Conservation (phyloP, 2,329 filamentous ascomycete genomes). For the Monilinia aucupariae region DNA sequence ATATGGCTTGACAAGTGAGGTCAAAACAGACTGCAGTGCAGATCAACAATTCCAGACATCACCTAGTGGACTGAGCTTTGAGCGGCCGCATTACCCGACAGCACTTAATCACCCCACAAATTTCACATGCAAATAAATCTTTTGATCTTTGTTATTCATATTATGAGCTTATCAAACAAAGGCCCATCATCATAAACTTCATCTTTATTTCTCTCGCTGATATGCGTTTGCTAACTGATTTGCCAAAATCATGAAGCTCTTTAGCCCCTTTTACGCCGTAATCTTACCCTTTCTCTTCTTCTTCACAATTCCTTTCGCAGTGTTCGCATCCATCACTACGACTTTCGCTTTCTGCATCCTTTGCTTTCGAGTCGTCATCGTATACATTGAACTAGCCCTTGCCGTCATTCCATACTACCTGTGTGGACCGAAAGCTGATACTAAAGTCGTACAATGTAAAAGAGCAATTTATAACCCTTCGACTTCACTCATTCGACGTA, state of each 20-base stretch:
- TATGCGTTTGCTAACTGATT: background rate
- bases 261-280: slow-evolving; percentile 51
- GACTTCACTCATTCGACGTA: slow-evolving; percentile 14
- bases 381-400: slow-evolving; percentile 58
- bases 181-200: background rate
- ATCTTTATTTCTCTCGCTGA: background rate
- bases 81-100: slow-evolving; percentile 1
- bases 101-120: slow-evolving; percentile 3
- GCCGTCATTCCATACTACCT: slow-evolving; percentile 54
- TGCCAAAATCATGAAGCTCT: slow-evolving; percentile 42
- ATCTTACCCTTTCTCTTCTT: slow-evolving; percentile 58
- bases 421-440: slow-evolving; percentile 25
- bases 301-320: slow-evolving; percentile 56
- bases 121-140: slow-evolving; percentile 8
- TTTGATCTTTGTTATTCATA: background rate
- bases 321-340: slow-evolving; percentile 60
- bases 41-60: background rate
- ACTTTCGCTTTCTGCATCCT: slow-evolving; percentile 56
- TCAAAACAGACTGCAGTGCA: background rate
- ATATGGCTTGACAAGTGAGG: background rate
- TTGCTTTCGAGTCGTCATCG: slow-evolving; percentile 52
- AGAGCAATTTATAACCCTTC: slow-evolving; percentile 9
- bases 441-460: background rate
- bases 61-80: background rate
- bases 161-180: slow-evolving; percentile 13